Evolutionary conservation across 75 land plant genomes (phyloP), one percentile per base, ranked within the genome.

Genomic region (Picea glauca): DNA sequence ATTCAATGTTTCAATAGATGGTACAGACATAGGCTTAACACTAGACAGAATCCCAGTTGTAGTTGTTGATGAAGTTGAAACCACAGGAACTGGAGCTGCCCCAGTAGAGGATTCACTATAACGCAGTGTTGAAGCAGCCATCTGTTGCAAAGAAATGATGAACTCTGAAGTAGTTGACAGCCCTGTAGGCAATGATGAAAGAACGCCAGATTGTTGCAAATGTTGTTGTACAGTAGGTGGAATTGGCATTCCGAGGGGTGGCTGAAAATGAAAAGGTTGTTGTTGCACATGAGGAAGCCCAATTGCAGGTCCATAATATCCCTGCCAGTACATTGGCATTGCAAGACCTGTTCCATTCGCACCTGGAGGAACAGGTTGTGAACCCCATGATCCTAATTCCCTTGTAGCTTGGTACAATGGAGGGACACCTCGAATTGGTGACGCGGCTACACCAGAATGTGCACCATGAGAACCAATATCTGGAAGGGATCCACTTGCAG

Each of bases 331-430:
- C 26, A 26, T 26, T 26, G 26, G 26, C 26, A 26, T 90, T 13
- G 81, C 87, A 67, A 92, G 80, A 12, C 87, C 86, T 65, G 81
- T 70, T 32, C 88, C 96, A 87, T 86, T 93, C 59, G 82, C 83
- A 40, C 76, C 86, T 26, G 90, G 91, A 14, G 88, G 88, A 14
- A 79, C 78, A 23, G 87, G 87, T 67, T 88, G 77, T 21, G 87
- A 70, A 3, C 87, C 96, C 96, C 96, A 93, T n/a, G 93, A 80
- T 1, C 88, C 88, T 43, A 91, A 33, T 63, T 80, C 88, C 21
- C 80, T 86, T 20, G 85, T 84, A 31, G 96, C 93, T 62, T 85
- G 93, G 78, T 91, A 93, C 13, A 91, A 75, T 35, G 91, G 86
- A 35, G 87, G 61, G n/a, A 59, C 78, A 40, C 86, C 80, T 80